phyloP scores from a whole-genome alignment of 805 yeast species.

The Ogataea pilisensis region DNA sequence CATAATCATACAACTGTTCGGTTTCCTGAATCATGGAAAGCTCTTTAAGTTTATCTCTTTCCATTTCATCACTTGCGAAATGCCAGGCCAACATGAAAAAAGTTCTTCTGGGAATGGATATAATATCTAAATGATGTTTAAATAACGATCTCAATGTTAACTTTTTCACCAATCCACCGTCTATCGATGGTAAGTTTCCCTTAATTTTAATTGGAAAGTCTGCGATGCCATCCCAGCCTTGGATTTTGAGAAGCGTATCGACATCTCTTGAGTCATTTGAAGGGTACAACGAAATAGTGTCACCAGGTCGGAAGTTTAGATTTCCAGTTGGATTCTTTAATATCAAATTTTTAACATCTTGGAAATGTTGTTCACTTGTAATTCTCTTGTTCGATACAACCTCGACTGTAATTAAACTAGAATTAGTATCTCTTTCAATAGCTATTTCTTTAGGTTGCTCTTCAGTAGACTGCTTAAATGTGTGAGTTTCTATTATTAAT shows the following conservation, averaged over 20 bases:
- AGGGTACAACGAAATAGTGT: constrained; percentile 74
- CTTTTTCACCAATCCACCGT: constrained; percentile 58
- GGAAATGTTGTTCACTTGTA: constrained; percentile 74
- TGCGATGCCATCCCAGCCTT: constrained; percentile 70
- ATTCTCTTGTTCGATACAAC: constrained; percentile 53
- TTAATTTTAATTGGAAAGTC: constrained; percentile 48
- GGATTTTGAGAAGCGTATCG: constrained; percentile 57
- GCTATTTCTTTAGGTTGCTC: constrained; percentile 26
- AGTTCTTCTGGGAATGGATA: constrained; percentile 76
- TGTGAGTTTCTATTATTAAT: constrained; percentile 26
- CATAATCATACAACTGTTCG: constrained; percentile 84
- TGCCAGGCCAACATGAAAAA: constrained; percentile 74
- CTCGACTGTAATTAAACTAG: constrained; percentile 35
- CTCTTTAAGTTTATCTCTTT: constrained; percentile 69
- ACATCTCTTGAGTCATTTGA: constrained; percentile 63
- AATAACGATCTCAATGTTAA: constrained; percentile 70
- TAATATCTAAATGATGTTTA: constrained; percentile 77
- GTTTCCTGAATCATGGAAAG: constrained; percentile 67
- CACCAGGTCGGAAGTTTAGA: constrained; percentile 65
- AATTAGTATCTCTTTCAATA: constrained; percentile 23
- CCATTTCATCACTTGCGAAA: constrained; percentile 72
- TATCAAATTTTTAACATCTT: constrained; percentile 72
- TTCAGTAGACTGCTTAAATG: constrained; percentile 30
- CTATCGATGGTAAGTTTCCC: constrained; percentile 36
- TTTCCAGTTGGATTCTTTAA: constrained; percentile 32